Evolutionary conservation across 2,329 filamentous ascomycete species (phyloP), one percentile per base, ranked within the genome.

Genomic region (Epichloe elymi): DNA sequence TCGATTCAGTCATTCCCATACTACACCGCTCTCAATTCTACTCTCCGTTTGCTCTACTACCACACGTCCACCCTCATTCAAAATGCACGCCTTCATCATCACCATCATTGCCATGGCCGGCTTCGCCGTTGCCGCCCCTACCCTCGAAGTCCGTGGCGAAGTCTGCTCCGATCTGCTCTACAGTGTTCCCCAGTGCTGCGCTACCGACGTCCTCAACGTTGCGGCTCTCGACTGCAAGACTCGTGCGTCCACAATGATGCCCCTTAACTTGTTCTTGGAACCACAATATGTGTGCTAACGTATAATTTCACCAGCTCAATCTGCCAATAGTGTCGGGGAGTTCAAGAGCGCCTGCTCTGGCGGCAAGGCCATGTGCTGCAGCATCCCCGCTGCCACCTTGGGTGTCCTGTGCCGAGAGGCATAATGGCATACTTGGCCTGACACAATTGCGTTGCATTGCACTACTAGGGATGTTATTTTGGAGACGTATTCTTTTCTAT

Each of bases 101-200:
- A 33, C 48, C 38, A n/a, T 53, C 38, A 35, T 40, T 17, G 19
- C 45, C 51, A 36, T 53, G 26, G 46, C 46, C 36, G 17, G 50
- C 41, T 5, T 49, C 26, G 46, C 46, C 41, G 12, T 48, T n/a
- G 47, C 51, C 19, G 36, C 20, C 11, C 51, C 51, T 33, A 17
- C 51, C 17, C 5, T 53, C 15, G 42, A 50, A 14, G 43, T 43
- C 5, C 51, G 51, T 23, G 30, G 45, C 38, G 4, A 5, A 5
- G 4, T 41, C 14, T 56, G 54, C 52, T 46, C 52, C 19, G 4
- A 1, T 1, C 8, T 41, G 1, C 33, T 57, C 30, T 54, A 57
- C 43, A 33, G 33, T 8, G 37, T 39, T 12, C 42, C 55, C 3
- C 52, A 43, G n/a, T 57, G 55, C 51, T 57, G 55, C 41, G 6